Evolutionary conservation across 768 basidiomycete genomes (phyloP).

Genomic region (Paxillus involutus): DNA sequence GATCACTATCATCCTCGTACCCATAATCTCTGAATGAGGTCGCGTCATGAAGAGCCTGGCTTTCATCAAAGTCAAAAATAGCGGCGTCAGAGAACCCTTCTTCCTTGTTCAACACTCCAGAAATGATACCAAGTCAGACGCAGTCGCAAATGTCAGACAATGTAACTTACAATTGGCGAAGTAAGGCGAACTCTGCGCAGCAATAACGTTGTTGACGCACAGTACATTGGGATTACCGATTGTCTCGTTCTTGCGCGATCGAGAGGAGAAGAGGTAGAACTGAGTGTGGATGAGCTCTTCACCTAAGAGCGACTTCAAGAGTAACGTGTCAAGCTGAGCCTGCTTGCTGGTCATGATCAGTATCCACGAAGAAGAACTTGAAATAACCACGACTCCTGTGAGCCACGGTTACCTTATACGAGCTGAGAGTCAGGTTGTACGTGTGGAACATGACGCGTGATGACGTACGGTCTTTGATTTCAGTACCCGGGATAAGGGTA

Average conservation of each 20-base stretch:
- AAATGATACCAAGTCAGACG: not conserved
- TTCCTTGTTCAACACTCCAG: not conserved
- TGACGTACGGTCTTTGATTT: too few relatives aligned
- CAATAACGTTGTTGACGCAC: constrained; percentile 14
- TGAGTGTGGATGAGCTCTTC: constrained; percentile 20
- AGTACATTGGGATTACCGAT: constrained; percentile 11
- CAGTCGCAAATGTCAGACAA: not conserved
- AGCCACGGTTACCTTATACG: not conserved
- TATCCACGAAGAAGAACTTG: not conserved
- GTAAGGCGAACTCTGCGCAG: constrained; percentile 13
- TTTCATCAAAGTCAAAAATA: constrained; percentile 6
- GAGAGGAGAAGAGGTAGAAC: constrained; percentile 17
- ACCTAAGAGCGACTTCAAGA: constrained; percentile 4
- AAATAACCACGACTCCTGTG: not conserved
- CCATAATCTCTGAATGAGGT: constrained; percentile 13
- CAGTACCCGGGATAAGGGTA: too few relatives aligned
- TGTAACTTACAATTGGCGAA: constrained; percentile 14
- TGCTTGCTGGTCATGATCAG: constrained; percentile 6
- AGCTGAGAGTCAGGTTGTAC: not conserved
- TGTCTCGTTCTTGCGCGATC: constrained; percentile 5
- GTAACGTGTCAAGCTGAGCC: constrained; percentile 1
- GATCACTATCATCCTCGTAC: constrained; percentile 25
- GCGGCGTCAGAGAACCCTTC: not conserved
- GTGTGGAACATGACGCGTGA: not conserved
- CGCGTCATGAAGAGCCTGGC: not conserved